Evolutionary conservation across 345 rosid species (phyloP), one percentile per base, ranked within the genome.

Genomic region (Eucalyptus cloeziana): DNA sequence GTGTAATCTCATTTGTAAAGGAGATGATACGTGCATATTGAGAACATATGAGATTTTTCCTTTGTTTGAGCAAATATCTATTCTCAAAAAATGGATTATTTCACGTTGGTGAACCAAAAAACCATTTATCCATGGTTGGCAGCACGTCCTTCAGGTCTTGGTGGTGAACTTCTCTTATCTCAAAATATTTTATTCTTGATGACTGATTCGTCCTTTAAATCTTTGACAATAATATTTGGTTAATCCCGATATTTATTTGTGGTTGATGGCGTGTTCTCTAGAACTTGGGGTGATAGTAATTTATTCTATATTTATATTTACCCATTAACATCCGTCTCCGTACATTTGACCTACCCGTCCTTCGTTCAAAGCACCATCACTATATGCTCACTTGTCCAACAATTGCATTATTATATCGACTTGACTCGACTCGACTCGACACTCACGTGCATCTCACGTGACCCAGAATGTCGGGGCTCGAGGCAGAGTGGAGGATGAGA

Each of bases 131-230:
- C 0, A 56, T 56, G 13, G 12, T 24, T 10, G 6, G 62, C 0
- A 10, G 0, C 6, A 4, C 6, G 0, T 10, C 3, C 9, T 56
- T 24, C 24, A 56, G 0, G 13, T 0, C 0, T 56, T 24, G 0
- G 0, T 2, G 3, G 30, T 24, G 8, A 22, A 0, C 5, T 56
- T 56, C 1, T 10, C 30, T 22, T 24, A 24, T 56, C 30, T 10
- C 12, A 24, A 22, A 56, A 56, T 56, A 4, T 4, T 56, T 56
- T 56, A 56, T 56, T 56, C 30, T 56, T 24, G 30, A 0, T 24
- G 6, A 19, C 0, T 19, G 24, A 52, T 19, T 19, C 10, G 0
- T 52, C 58, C 10, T 52, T 52, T 19, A 52, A 52, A 0, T 52
- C 10, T 52, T 52, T 21, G 25, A 21, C 25, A 19, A 21, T 21